Base-by-base conservation (phyloP, 2,329 filamentous ascomycete genomes). In the Nigrospora oryzae region DNA sequence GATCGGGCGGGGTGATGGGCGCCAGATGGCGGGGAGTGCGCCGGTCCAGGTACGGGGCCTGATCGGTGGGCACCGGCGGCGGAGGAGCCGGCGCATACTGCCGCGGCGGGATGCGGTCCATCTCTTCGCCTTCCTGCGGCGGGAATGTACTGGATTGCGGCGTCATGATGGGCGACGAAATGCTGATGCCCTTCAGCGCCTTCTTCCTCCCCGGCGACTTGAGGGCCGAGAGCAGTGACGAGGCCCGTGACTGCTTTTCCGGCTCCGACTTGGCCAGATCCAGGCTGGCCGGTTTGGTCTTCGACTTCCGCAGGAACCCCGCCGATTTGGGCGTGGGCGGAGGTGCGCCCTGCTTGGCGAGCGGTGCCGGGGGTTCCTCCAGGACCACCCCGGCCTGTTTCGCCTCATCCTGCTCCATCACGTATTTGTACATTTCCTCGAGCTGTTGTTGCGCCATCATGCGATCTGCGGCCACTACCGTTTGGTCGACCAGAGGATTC, bases 341-440 rank as follows among this genome's bases (percentile, higher is more conserved):
- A 35, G 33, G 43, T 28, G 56, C 44, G n/a, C 44, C 46, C 35
- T 56, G 57, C 6, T 63, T 63, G 12, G 59, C 51, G 11, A 68
- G 46, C 14, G 71, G 68, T 17, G 62, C 47, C 45, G 64, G 64
- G 34, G 71, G 67, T 6, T 59, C 62, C 17, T 74, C 69, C 38
- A 77, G 66, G 15, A 63, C 63, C 36, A 77, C 58, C 31, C 80
- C 79, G 40, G 70, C 71, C 51, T 74, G 69, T 61, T 82, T 83
- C 42, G 79, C 79, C 46, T 77, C 79, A 57, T 96, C 90, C 55
- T 95, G 86, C 63, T 89, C 88, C 82, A 95, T 85, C 51, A 95
- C 90, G 53, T 89, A 85, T 49, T 83, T 89, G 66, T 96, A 97
- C 62, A 97, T 81, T 56, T 87, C 81, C 63, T 95, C 89, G 64